Evolutionary conservation across 2,329 filamentous ascomycete species (phyloP).

Genomic region (Periglandula ipomoeae): DNA sequence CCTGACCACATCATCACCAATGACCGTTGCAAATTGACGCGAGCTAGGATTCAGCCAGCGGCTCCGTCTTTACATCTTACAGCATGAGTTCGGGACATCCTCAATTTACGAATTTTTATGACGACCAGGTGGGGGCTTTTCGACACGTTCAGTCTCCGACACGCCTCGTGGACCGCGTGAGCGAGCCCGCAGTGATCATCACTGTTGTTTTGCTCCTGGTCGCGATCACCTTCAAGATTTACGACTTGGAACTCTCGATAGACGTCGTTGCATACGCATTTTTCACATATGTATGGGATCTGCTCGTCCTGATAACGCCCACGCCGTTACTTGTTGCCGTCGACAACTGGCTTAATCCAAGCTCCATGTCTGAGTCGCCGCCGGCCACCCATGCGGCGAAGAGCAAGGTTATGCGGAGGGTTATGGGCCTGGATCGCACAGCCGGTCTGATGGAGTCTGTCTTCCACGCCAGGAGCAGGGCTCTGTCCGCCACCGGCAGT

Average conservation of each 20-base stretch:
- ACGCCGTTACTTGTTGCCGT: conserved; percentile 46
- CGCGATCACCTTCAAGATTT: conserved; percentile 25
- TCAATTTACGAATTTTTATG: conserved; percentile 25
- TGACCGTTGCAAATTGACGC: conserved; percentile 11
- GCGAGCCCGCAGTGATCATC: conserved; percentile 26
- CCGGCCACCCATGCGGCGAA: conserved; percentile 46
- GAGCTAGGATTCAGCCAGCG: conserved; percentile 4
- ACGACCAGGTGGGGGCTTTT: conserved; percentile 24
- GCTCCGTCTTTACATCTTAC: conserved; percentile 11
- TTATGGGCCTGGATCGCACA: conserved; percentile 49
- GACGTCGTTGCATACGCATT: conserved; percentile 18
- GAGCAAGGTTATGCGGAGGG: conserved; percentile 52
- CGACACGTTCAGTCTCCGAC: conserved; percentile 20
- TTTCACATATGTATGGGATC: conserved; percentile 49
- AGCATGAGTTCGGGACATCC: conserved; percentile 26
- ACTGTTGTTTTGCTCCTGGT: conserved; percentile 23
- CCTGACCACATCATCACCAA: conserved; percentile 6
- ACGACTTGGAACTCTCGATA: conserved; percentile 23
- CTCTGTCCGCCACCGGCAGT: conserved; percentile 42
- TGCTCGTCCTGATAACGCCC: conserved; percentile 47
- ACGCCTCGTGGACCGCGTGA: conserved; percentile 21
- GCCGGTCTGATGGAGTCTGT: conserved; percentile 47
- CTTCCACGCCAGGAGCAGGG: conserved; percentile 47
- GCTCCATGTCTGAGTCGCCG: conserved; percentile 28
- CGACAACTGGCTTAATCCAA: conserved; percentile 44